Percentiles rank a stretch among this genome's conserved stretches.
Evolutionary conservation across 148 eudicot species (phyloP).

Genomic region (Camellia lanceoleosa): DNA sequence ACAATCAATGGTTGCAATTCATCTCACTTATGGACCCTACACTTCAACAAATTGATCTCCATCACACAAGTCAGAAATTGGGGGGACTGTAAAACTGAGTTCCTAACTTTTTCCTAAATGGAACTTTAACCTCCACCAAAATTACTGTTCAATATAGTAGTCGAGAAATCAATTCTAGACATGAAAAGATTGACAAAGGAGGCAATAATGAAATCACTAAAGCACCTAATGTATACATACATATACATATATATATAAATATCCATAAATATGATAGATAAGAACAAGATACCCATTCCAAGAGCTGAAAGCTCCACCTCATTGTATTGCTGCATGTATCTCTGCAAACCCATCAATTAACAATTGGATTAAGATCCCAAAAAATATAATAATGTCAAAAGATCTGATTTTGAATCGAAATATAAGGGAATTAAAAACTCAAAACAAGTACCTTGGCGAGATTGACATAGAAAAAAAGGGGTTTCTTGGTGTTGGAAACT

Average conservation of each 20-base stretch:
- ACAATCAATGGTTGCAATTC: too few species aligned
- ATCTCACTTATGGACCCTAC: too few species aligned
- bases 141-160: background rate
- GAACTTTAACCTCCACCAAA: background rate
- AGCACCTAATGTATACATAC: too few species aligned
- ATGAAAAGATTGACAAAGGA: too few species aligned
- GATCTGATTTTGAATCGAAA: background rate
- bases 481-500: constrained; percentile 18
- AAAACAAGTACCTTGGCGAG: constrained; percentile 11
- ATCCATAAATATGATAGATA: background rate
- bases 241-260: background rate
- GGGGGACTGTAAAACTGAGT: too few species aligned
- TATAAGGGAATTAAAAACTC: background rate
- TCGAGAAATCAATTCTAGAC: too few species aligned
- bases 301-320: constrained; percentile 21
- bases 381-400: background rate
- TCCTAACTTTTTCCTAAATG: too few species aligned
- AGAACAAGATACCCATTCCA: constrained; percentile 13
- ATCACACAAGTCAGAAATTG: too few species aligned
- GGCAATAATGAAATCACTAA: too few species aligned
- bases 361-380: background rate
- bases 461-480: constrained; percentile 16
- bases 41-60: too few species aligned
- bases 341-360: constrained; percentile 11
- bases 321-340: constrained; percentile 17